Conservation (phyloP, 306 rosid genomes). For the Sicyos baderoa region DNA sequence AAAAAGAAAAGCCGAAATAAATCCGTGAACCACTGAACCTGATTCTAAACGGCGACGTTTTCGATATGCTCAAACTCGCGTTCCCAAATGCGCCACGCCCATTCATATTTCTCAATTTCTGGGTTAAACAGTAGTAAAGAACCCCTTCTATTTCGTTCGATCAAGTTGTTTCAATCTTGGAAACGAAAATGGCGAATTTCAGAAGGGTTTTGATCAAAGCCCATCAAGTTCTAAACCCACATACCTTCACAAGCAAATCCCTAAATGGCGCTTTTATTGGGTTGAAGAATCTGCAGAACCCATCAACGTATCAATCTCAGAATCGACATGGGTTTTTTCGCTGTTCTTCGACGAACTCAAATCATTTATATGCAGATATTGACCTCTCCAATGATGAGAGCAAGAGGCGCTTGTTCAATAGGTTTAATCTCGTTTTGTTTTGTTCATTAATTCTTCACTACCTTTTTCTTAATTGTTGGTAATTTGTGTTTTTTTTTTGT, state of each 20-base stretch:
- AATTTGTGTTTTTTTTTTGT: background rate
- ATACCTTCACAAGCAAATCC: background rate
- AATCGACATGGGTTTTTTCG: constrained; percentile 20
- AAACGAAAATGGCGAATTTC: background rate
- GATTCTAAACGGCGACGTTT: too few species aligned
- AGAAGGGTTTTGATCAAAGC: background rate
- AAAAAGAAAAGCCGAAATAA: too few species aligned
- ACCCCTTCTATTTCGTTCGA: too few species aligned
- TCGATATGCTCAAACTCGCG: too few species aligned
- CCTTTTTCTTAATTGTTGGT: background rate
- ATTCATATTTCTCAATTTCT: too few species aligned
- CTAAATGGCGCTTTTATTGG: background rate
- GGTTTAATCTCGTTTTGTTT: constrained; percentile 20
- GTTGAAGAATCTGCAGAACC: background rate
- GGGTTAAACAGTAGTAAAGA: too few species aligned
- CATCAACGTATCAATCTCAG: background rate
- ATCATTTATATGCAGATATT: constrained; percentile 24
- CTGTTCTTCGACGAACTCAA: constrained; percentile 28
- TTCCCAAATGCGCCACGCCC: too few species aligned
- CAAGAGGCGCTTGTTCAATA: constrained; percentile 67
- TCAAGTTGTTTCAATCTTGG: too few species aligned
- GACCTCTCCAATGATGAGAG: constrained; percentile 64
- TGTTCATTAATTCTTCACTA: background rate
- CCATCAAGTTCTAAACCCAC: background rate
- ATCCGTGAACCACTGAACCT: too few species aligned